These are phyloP conservation scores for Actinomortierella wolfii DNA, from an alignment of 371 early-diverging fungal species.

Conservation along the genomic window DNA sequence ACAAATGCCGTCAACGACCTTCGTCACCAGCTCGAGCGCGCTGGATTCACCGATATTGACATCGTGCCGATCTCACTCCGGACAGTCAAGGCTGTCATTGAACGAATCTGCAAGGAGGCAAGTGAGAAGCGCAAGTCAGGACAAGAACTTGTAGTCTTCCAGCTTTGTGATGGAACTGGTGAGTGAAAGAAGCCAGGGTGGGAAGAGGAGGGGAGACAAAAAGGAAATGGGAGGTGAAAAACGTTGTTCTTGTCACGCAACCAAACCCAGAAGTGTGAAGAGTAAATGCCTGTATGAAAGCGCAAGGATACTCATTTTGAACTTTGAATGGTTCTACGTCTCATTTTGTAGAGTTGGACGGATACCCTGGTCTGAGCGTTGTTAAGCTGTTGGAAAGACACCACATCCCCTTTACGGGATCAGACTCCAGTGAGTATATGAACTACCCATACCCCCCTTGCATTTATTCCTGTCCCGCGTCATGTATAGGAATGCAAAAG, in stretches of 20 bases:
- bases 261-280: no score
- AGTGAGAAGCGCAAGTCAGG: not conserved
- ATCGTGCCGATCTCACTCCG: slow-evolving; percentile 17
- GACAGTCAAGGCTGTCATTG: slow-evolving; percentile 14
- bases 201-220: not conserved
- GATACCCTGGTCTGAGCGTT: slow-evolving; percentile 28
- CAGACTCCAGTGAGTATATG: slow-evolving; percentile 20
- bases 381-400: slow-evolving; percentile 14
- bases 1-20: slow-evolving; percentile 9
- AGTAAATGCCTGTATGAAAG: no score
- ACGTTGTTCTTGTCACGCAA: no score
- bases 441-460: no score
- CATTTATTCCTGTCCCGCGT: no score
- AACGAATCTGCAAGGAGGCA: slow-evolving; percentile 18
- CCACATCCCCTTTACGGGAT: slow-evolving; percentile 19
- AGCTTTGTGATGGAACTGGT: slow-evolving; percentile 42
- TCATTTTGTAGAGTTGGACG: slow-evolving; percentile 28
- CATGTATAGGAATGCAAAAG: no score
- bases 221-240: not conserved
- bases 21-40: slow-evolving; percentile 8
- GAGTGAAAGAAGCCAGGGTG: not conserved
- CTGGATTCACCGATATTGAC: slow-evolving; percentile 20
- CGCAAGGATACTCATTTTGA: no score
- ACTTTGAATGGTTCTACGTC: no score
- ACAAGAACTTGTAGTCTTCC: slow-evolving; percentile 29